Evolutionary conservation across 495 filamentous ascomycete species (phyloP).

Genomic region (Daldinia bambusicola): DNA sequence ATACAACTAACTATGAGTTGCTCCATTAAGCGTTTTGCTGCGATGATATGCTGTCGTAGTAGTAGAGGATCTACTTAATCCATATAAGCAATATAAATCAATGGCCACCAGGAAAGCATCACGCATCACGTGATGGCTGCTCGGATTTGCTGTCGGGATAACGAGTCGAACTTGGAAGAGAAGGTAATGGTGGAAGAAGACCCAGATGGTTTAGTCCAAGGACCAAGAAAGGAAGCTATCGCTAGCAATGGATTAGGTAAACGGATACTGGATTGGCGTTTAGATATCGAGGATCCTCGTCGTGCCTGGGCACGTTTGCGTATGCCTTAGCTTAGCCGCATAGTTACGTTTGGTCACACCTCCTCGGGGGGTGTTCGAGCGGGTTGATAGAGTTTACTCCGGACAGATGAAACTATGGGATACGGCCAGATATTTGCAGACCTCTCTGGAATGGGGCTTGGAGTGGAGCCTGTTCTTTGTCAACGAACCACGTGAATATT

Average conservation of each 20-base stretch:
- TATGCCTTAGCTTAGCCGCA: neutral
- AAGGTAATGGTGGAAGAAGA: neutral
- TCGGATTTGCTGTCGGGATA: neutral
- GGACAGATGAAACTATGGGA: constrained; percentile 1
- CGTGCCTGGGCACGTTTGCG: neutral
- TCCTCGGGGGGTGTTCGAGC: constrained; percentile 1
- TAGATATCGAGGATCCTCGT: neutral
- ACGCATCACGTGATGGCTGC: neutral
- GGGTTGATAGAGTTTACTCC: neutral
- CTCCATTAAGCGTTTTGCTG: neutral
- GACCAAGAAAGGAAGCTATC: neutral
- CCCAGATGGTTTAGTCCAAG: neutral
- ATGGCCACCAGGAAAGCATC: neutral
- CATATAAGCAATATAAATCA: constrained; percentile 4
- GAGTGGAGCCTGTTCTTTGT: neutral
- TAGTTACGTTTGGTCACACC: neutral
- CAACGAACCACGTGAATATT: constrained; percentile 1
- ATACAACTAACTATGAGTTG: neutral
- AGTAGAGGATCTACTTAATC: neutral
- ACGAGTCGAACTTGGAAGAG: neutral
- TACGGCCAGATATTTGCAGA: constrained; percentile 3
- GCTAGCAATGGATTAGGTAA: neutral
- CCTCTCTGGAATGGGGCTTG: neutral
- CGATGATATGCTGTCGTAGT: neutral
- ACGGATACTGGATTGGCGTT: neutral